Evolutionary conservation across 345 rosid species (phyloP), one percentile per base, ranked within the genome.

Genomic region (Anacardium occidentale): DNA sequence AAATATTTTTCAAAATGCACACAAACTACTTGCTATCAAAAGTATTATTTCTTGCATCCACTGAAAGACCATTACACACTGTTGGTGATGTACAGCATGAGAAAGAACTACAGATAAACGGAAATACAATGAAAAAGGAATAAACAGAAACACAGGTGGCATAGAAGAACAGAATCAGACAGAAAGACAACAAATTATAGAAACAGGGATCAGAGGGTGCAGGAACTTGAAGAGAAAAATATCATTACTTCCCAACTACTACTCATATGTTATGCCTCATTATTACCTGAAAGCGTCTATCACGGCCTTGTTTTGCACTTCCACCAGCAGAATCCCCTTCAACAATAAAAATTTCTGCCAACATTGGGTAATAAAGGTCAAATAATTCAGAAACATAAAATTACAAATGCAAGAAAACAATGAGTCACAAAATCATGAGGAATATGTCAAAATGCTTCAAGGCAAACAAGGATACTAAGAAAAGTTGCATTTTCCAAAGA

Each of bases 271-370:
- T 13, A 50, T 26, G 44, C 60, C 55, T 63, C 37, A 47, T 3
- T 40, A 66, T 83, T 77, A 92, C 99, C 99, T 95, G 99, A 81
- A 93, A 93, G 44, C 96, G 89, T 77, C 99, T 86, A 81, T 95
- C 98, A 65, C 99, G 97, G 67, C 99, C 99, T 72, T 93, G 99
- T 82, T 95, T 95, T 70, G 99, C 99, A 85, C 99, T 95, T 75
- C 98, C 98, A 56, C 99, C 99, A 56, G 99, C 99, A 50, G 99
- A 95, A 81, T 95, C 98, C 60, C 99, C 99, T 81, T 95, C 99
- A 7, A 95, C 99, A 68, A 95, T 93, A 75, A 95, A 95, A 75
- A 95, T 95, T 80, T 95, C 99, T 95, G 85, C 62, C 83, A 66
- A 64, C 22, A 70, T 69, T 56, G 47, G 65, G 50, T 18, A 18